Evolutionary conservation across 2,329 filamentous ascomycete species (phyloP).

Genomic region (Scolecobasidium constrictum): DNA sequence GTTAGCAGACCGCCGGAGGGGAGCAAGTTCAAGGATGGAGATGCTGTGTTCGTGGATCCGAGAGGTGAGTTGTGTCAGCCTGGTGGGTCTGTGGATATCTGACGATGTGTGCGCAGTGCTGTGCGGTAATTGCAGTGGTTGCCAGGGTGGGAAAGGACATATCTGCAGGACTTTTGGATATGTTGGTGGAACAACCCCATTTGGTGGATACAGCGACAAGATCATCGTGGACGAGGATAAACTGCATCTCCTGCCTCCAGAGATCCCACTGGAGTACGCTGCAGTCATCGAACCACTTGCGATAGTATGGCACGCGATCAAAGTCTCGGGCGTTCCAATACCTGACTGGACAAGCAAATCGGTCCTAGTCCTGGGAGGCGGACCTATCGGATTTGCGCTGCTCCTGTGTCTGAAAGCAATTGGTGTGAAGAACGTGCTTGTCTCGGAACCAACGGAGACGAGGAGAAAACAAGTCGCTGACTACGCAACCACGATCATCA

Average conservation of each 20-base stretch:
- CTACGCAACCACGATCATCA: constrained; percentile 18
- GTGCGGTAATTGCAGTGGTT: constrained; percentile 17
- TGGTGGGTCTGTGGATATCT: constrained; percentile 18
- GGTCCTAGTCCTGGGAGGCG: constrained; percentile 19
- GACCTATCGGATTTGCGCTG: constrained; percentile 20
- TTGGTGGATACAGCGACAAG: constrained; percentile 18
- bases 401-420: constrained; percentile 22
- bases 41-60: constrained; percentile 18
- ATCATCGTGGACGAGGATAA: constrained; percentile 17
- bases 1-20: background rate
- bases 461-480: constrained; percentile 16
- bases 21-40: constrained; percentile 24
- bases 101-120: constrained; percentile 20
- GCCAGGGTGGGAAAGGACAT: constrained; percentile 14
- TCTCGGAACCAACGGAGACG: constrained; percentile 17
- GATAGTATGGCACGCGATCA: constrained; percentile 20
- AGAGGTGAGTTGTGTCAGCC: constrained; percentile 13
- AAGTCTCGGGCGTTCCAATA: constrained; percentile 7
- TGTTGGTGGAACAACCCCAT: constrained; percentile 16
- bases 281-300: constrained; percentile 21
- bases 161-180: constrained; percentile 17
- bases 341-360: constrained; percentile 12
- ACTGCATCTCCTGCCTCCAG: constrained; percentile 17
- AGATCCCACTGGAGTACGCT: constrained; percentile 15
- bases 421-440: constrained; percentile 17